phyloP scores from a whole-genome alignment of 805 yeast genomes.

The Ogataea chonburiensis region DNA sequence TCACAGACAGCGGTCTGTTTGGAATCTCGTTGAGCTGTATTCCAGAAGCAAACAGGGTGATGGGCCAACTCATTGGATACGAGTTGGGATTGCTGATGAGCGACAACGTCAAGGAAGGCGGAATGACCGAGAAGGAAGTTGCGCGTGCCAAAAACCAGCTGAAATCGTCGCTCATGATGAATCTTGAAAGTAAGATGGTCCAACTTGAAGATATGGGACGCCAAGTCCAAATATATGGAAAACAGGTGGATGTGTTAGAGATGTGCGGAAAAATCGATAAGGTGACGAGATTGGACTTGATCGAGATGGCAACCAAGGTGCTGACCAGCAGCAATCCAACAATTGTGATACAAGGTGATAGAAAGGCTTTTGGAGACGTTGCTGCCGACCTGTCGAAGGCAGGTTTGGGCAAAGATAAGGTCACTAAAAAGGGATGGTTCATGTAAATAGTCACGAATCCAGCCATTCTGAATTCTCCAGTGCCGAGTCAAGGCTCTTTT shows the following conservation, averaged over 20 bases:
- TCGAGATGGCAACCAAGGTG: constrained; percentile 69
- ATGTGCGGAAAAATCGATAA: constrained; percentile 77
- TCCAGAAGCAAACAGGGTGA: constrained; percentile 81
- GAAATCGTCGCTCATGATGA: constrained; percentile 84
- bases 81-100: constrained; percentile 51
- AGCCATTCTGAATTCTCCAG: constrained; percentile 19
- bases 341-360: constrained; percentile 83
- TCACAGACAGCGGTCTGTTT: constrained; percentile 86
- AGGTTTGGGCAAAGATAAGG: constrained; percentile 58
- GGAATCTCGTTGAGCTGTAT: constrained; percentile 84
- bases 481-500: constrained; percentile 6
- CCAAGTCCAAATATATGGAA: constrained; percentile 83
- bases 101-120: constrained; percentile 51
- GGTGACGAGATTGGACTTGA: constrained; percentile 66
- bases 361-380: constrained; percentile 84
- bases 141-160: constrained; percentile 90
- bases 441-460: constrained; percentile 14
- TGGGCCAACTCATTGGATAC: constrained; percentile 73
- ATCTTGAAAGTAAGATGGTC: constrained; percentile 89
- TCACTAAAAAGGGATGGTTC: constrained; percentile 26
- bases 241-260: constrained; percentile 69
- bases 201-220: constrained; percentile 94
- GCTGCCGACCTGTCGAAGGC: constrained; percentile 59
- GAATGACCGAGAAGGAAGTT: constrained; percentile 70
- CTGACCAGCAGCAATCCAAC: constrained; percentile 80